These are phyloP conservation scores for Diaporthe citri DNA, from an alignment of 2,329 filamentous ascomycete species.

Conservation along the genomic window DNA sequence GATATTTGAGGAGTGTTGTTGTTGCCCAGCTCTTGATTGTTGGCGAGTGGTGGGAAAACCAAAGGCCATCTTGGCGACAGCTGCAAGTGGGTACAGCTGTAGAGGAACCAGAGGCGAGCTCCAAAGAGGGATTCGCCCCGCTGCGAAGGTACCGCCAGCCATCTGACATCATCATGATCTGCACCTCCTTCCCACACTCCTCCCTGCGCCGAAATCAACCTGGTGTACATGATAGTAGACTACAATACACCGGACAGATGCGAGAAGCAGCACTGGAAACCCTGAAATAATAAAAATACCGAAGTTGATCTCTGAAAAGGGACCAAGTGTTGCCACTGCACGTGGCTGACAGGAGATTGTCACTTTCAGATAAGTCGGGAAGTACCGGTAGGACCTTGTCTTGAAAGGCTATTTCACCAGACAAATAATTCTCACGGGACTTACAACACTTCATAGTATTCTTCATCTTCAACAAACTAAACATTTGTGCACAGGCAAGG, in stretches of 20 bases:
- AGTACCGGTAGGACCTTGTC: too few relatives aligned
- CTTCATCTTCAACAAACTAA: not conserved
- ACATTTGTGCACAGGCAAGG: not conserved
- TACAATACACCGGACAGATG: too few relatives aligned
- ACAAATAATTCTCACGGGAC: not conserved
- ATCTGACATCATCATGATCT: conserved; percentile 35
- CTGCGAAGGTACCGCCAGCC: not conserved
- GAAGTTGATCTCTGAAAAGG: too few relatives aligned
- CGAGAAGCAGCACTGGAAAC: not conserved
- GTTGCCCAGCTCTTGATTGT: conserved; percentile 1
- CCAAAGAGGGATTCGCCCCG: not conserved
- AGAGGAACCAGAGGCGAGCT: not conserved
- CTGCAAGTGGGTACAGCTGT: not conserved
- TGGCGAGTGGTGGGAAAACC: conserved; percentile 30
- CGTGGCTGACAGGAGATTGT: too few relatives aligned
- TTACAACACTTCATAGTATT: too few relatives aligned
- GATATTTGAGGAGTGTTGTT: conserved; percentile 11
- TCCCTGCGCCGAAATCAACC: not conserved
- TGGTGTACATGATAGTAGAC: not conserved
- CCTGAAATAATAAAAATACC: too few relatives aligned
- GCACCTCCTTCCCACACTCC: not conserved
- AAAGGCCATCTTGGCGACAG: conserved; percentile 15
- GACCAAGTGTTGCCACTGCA: too few relatives aligned
- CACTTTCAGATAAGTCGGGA: too few relatives aligned
- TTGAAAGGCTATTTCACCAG: too few relatives aligned